Evolutionary conservation across 495 filamentous ascomycete genomes (phyloP).

Genomic region (Echria macrotheca): DNA sequence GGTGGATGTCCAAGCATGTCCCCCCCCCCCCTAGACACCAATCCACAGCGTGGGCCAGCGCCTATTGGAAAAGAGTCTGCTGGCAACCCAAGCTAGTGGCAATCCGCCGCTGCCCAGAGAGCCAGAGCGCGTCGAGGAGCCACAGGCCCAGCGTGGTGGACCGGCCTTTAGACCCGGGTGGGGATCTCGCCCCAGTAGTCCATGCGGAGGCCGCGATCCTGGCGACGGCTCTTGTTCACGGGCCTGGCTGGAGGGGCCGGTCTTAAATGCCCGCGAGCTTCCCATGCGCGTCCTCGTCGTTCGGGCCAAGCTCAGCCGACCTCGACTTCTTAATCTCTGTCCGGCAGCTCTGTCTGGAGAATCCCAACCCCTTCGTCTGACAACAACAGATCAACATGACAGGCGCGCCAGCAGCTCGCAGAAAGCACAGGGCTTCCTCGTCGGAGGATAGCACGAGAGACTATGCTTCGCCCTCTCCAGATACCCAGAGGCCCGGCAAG

Average conservation of each 20-base stretch:
- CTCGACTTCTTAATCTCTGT: neutral
- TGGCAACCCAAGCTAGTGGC: constrained; percentile 9
- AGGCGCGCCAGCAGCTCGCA: constrained; percentile 4
- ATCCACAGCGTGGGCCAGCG: constrained; percentile 11
- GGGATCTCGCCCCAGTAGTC: constrained; percentile 2
- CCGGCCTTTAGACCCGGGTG: constrained; percentile 3
- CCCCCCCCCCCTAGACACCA: no score
- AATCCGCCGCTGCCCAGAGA: constrained; percentile 7
- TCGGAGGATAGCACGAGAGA: constrained; percentile 22
- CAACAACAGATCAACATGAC: neutral
- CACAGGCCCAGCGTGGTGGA: constrained; percentile 9
- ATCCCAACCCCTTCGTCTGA: no score
- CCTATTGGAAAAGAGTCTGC: constrained; percentile 6
- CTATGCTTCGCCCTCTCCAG: constrained; percentile 22
- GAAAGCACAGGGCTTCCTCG: constrained; percentile 23
- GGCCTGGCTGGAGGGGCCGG: constrained; percentile 3
- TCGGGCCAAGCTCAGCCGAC: neutral
- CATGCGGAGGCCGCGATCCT: constrained; percentile 17
- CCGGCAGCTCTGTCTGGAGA: neutral
- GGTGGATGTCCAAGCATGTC: no score
- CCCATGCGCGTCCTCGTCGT: constrained; percentile 4
- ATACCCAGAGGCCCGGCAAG: constrained; percentile 24
- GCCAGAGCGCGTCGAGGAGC: constrained; percentile 3
- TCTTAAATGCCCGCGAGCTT: neutral
- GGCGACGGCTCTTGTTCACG: constrained; percentile 15